Evolutionary conservation across 2,329 filamentous ascomycete genomes (phyloP).

Genomic region (Stagonosporopsis chrysanthemi): DNA sequence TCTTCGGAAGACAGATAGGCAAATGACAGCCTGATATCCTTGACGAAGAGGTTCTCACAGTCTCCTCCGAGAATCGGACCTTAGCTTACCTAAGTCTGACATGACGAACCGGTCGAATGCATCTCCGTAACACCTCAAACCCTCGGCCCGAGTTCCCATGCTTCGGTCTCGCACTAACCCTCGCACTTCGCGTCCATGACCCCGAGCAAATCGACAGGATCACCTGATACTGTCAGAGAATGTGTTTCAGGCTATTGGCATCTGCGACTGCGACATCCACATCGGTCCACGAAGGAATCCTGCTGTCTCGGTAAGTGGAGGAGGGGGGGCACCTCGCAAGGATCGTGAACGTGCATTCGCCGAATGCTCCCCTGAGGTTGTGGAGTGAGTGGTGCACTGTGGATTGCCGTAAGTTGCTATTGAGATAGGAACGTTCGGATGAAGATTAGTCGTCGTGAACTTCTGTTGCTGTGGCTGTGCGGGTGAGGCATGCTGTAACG

Average conservation of each 20-base stretch:
- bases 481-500: neutral
- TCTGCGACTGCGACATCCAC: conserved; percentile 14
- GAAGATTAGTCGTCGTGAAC: neutral
- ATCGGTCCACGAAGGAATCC: conserved; percentile 1
- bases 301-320: conserved; percentile 17
- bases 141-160: conserved; percentile 4
- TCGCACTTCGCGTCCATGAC: neutral
- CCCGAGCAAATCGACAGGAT: neutral
- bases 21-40: too few species aligned
- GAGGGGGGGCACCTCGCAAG: neutral
- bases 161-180: neutral
- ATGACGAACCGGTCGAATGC: neutral
- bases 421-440: neutral
- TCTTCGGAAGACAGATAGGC: too few species aligned
- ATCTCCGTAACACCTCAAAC: neutral
- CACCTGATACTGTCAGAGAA: conserved; percentile 7
- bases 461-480: neutral
- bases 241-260: conserved; percentile 18
- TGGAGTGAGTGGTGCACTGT: neutral
- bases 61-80: neutral
- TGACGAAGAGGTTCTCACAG: neutral
- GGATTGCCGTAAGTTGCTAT: neutral
- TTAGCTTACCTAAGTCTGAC: neutral
- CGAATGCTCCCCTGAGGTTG: conserved; percentile 6
- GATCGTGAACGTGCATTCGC: conserved; percentile 10